phyloP scores from a whole-genome alignment of 108 stramenopile genomes.

The Skeletonema tropicum region DNA sequence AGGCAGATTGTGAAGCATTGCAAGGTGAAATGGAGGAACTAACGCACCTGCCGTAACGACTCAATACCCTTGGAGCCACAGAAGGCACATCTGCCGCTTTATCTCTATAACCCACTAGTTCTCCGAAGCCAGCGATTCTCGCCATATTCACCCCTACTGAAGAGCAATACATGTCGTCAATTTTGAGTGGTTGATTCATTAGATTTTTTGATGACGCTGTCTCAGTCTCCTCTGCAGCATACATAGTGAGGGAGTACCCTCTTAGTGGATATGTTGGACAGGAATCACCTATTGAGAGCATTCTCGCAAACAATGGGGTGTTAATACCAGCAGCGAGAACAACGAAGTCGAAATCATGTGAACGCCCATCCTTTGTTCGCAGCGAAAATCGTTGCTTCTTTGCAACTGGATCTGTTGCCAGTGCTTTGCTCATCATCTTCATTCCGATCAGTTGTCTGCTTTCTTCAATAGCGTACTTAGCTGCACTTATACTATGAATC shows the following conservation, averaged over 20 bases:
- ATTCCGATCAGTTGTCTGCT: not conserved
- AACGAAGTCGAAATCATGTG: constrained; percentile 44
- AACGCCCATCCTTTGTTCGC: constrained; percentile 31
- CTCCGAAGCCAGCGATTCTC: constrained; percentile 55
- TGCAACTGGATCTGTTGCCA: not conserved
- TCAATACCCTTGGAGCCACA: constrained; percentile 37
- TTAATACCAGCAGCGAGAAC: constrained; percentile 51
- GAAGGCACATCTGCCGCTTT: constrained; percentile 42
- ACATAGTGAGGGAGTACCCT: constrained; percentile 51
- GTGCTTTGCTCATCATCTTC: not conserved
- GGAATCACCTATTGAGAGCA: constrained; percentile 34
- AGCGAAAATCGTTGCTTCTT: constrained; percentile 24
- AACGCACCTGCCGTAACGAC: constrained; percentile 39
- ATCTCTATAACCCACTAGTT: constrained; percentile 47
- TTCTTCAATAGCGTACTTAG: not conserved
- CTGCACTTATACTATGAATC: constrained; percentile 12
- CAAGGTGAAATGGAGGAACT: no score
- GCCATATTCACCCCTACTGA: constrained; percentile 51
- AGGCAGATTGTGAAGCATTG: no score
- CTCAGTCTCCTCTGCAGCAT: constrained; percentile 1
- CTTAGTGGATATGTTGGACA: constrained; percentile 59
- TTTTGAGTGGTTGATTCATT: constrained; percentile 30
- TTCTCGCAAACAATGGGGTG: constrained; percentile 49
- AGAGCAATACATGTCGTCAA: constrained; percentile 55
- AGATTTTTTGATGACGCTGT: constrained; percentile 17